Evolutionary conservation across 2,329 filamentous ascomycete species (phyloP), one percentile per base, ranked within the genome.

Genomic region (Talaromyces marneffei): DNA sequence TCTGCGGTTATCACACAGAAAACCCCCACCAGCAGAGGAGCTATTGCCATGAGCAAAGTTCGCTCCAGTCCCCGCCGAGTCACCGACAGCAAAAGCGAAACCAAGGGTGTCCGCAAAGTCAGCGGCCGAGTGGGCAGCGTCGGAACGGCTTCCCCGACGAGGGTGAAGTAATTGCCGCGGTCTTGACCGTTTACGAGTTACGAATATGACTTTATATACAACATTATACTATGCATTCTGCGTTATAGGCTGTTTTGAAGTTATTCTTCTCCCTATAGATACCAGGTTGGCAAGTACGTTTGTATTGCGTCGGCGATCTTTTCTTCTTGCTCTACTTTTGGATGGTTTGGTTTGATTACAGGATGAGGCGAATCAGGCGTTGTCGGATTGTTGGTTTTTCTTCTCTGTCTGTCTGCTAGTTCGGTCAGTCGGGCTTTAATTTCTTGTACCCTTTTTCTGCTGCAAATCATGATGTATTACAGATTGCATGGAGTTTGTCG

Each of bases 1-100:
- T 37, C 58, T 25, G 58, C 62, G 23, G 65, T 62, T 48, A 65
- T 67, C 40, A 62, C 65, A 23, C 74, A 75, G 1, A 84, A 86
- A 63, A 81, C 82, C 44, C 88, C 89, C 67, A 76, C 77, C 6
- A 74, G 77, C 53, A 77, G 75, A 53, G 79, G 77, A 65, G 72
- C 76, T 73, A 80, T 78, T 74, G 77, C 78, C 62, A 74, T 89
- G 67, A 81, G 82, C 73, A 90, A 90, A 77, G 83, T 89, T 64
- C 85, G 88, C 55, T 76, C 79, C 4, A 81, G 83, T 66, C 83
- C 83, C 57, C 71, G 75, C 25, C 68, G 75, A 60, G 69, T 67
- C 18, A 75, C 75, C 2, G 75, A 77, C 46, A 72, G 69, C 65
- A 71, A 72, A 58, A 71, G 71, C 56, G 76, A 77, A 18, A 69